These are phyloP conservation scores for Cinchona pubescens DNA, from an alignment of 257 asterid species.

Conservation along the genomic window DNA sequence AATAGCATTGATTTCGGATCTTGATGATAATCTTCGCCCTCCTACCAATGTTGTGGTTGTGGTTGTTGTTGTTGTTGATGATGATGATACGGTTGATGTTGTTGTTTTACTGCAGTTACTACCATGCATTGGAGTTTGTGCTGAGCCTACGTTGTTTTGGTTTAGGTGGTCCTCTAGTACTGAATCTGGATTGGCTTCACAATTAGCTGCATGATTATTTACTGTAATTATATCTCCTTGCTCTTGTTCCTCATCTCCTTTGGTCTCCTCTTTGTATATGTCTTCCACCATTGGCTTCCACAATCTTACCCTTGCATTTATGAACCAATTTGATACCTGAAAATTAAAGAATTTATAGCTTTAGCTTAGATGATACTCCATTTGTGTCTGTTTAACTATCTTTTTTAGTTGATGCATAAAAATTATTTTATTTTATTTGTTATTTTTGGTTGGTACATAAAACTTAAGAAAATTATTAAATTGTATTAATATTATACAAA, in stretches of 20 bases:
- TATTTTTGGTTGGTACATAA: too few species aligned
- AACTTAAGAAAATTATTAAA: too few species aligned
- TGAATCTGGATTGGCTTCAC: constrained; percentile 14
- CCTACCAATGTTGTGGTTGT: constrained; percentile 19
- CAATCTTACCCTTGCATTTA: constrained; percentile 88
- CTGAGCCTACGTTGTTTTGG: constrained; percentile 3
- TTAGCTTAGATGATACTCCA: too few species aligned
- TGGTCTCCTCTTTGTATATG: constrained; percentile 66
- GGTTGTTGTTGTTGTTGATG: constrained; percentile 15
- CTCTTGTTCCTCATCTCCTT: constrained; percentile 34
- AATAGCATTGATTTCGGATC: constrained; percentile 40
- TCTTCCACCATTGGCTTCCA: constrained; percentile 95
- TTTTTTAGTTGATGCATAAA: too few species aligned
- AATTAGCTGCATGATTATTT: constrained; percentile 20
- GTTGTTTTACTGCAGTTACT: not conserved
- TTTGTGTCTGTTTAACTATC: too few species aligned
- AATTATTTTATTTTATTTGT: too few species aligned
- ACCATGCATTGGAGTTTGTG: constrained; percentile 30
- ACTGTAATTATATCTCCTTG: constrained; percentile 16
- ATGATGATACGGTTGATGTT: constrained; percentile 6
- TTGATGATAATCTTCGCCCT: too few species aligned
- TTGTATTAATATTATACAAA: too few species aligned
- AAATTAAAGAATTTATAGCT: constrained; percentile 20
- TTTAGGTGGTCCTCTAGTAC: constrained; percentile 13
- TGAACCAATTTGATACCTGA: constrained; percentile 93